Conservation (phyloP, 495 filamentous ascomycete genomes). For the Lindgomyces ingoldianus region DNA sequence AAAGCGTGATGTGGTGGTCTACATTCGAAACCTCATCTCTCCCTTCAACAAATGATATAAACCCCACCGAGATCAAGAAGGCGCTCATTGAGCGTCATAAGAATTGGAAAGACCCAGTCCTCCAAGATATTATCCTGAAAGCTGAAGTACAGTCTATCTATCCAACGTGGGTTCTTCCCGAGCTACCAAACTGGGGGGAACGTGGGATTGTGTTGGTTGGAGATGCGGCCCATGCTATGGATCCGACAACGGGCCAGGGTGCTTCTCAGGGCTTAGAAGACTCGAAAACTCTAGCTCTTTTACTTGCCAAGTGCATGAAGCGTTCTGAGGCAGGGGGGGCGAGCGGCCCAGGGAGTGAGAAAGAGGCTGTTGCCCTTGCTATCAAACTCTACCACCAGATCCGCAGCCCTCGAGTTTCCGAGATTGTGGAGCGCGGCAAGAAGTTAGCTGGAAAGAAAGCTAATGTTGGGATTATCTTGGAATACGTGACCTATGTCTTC, state of each 20-base stretch:
- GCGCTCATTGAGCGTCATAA: conserved; percentile 52
- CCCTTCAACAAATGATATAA: conserved; percentile 40
- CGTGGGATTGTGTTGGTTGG: conserved; percentile 40
- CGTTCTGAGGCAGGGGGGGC: not conserved
- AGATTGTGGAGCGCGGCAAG: conserved; percentile 30
- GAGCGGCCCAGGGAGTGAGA: not conserved
- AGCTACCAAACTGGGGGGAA: conserved; percentile 52
- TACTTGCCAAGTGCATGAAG: conserved; percentile 23
- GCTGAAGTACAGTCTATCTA: conserved; percentile 53
- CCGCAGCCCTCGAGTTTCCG: conserved; percentile 15
- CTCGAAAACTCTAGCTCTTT: conserved; percentile 28
- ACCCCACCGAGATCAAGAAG: conserved; percentile 45
- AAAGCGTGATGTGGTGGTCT: conserved; percentile 36
- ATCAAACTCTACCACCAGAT: conserved; percentile 28
- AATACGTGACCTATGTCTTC: conserved; percentile 34
- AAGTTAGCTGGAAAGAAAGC: conserved; percentile 23
- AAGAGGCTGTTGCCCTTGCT: conserved; percentile 12
- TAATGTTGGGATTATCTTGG: conserved; percentile 20
- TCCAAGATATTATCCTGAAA: conserved; percentile 49
- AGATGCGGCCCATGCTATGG: conserved; percentile 44
- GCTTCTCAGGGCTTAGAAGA: conserved; percentile 43
- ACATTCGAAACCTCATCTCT: conserved; percentile 24
- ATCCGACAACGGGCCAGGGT: conserved; percentile 43
- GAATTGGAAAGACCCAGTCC: conserved; percentile 54
- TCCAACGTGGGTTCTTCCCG: conserved; percentile 55